Conservation (phyloP, 2,329 filamentous ascomycete species). For the Pseudogymnoascus sp. region DNA sequence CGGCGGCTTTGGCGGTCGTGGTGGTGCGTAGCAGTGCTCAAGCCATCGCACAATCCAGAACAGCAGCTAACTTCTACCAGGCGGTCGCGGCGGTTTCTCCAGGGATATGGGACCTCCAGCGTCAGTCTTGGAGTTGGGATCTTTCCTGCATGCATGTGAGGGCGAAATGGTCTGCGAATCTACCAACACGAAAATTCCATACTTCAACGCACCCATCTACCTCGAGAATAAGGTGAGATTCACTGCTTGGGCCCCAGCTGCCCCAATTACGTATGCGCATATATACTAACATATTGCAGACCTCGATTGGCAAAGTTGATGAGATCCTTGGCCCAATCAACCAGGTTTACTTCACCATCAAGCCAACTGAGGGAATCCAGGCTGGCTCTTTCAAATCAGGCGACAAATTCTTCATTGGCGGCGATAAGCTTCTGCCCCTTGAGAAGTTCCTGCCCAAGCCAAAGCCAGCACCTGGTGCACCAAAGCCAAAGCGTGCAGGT, state of each 20-base stretch:
- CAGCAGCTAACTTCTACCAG: slow-evolving; percentile 19
- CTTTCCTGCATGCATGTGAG: slow-evolving; percentile 89
- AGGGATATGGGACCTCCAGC: slow-evolving; percentile 56
- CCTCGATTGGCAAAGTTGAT: slow-evolving; percentile 90
- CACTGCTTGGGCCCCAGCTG: background rate
- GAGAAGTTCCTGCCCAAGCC: slow-evolving; percentile 97
- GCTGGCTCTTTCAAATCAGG: slow-evolving; percentile 89
- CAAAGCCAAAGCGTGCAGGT: slow-evolving; percentile 63
- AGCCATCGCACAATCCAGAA: slow-evolving; percentile 18
- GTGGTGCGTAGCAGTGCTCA: slow-evolving; percentile 37
- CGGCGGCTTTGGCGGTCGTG: slow-evolving; percentile 40
- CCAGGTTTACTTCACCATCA: slow-evolving; percentile 97
- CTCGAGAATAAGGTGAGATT: slow-evolving; percentile 82
- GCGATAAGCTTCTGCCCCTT: slow-evolving; percentile 88
- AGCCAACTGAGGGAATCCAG: slow-evolving; percentile 93
- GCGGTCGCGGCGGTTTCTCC: slow-evolving; percentile 56
- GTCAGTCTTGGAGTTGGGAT: slow-evolving; percentile 74
- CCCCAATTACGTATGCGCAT: background rate
- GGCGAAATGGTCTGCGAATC: slow-evolving; percentile 97
- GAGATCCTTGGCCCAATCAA: slow-evolving; percentile 97
- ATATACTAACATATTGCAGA: slow-evolving; percentile 39
- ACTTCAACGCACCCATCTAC: slow-evolving; percentile 98
- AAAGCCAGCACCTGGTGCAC: slow-evolving; percentile 61
- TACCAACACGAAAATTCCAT: slow-evolving; percentile 90
- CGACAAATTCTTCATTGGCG: slow-evolving; percentile 94